Percentiles rank a stretch among this genome's conserved stretches.
phyloP scores from a whole-genome alignment of 371 early-diverging fungal genomes.

The Mycotypha africana region DNA sequence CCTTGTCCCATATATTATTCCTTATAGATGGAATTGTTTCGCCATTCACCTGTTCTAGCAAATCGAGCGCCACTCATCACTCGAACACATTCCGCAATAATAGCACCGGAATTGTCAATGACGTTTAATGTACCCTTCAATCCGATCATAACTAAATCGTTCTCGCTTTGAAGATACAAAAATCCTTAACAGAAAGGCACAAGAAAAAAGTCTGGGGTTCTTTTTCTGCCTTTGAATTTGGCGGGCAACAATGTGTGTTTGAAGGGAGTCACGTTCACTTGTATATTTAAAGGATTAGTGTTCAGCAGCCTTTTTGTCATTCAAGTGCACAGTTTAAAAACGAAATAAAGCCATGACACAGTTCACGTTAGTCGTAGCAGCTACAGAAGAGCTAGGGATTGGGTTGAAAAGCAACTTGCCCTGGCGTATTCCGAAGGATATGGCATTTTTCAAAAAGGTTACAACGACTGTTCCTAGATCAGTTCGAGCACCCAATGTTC shows the following conservation, averaged over 20 bases:
- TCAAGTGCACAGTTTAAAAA: not conserved
- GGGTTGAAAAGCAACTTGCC: constrained; percentile 69
- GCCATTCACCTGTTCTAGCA: constrained; percentile 58
- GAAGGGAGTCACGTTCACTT: no score
- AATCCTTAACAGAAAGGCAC: not conserved
- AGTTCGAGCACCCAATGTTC: constrained; percentile 2
- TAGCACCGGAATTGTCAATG: constrained; percentile 95
- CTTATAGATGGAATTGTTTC: no score
- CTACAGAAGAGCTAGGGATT: constrained; percentile 72
- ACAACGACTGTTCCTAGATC: constrained; percentile 48
- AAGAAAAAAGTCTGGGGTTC: not conserved
- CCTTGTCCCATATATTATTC: not conserved
- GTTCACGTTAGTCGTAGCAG: constrained; percentile 72
- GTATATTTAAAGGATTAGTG: no score
- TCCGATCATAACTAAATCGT: constrained; percentile 78
- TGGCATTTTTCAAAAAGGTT: constrained; percentile 74
- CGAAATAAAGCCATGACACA: constrained; percentile 14
- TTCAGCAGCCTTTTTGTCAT: no score
- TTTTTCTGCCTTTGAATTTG: no score
- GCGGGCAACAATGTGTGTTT: no score
- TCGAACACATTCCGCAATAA: constrained; percentile 93
- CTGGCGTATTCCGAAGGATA: constrained; percentile 83
- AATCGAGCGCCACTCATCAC: constrained; percentile 83
- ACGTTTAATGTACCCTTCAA: constrained; percentile 81
- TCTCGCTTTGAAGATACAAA: no score